Percentiles rank a stretch among this genome's conserved stretches.
These are phyloP conservation scores for Amaranthus palmeri DNA, from an alignment of 148 eudicot genomes.

Conservation along the genomic window DNA sequence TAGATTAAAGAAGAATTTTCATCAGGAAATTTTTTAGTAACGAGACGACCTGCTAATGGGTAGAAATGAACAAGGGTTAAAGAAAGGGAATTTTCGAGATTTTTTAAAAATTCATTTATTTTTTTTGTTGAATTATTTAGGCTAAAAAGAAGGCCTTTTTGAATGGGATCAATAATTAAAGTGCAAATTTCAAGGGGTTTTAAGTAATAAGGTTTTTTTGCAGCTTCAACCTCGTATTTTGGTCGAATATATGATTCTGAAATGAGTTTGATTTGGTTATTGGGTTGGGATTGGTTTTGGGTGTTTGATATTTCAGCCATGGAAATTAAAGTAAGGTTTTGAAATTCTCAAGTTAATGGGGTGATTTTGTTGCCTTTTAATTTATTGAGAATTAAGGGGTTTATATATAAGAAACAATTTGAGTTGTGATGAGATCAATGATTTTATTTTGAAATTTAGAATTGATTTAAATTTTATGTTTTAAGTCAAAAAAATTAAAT, in stretches of 20 bases:
- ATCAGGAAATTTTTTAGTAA: neutral
- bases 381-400: too few relatives aligned
- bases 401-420: too few relatives aligned
- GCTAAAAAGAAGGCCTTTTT: slow-evolving; percentile 21
- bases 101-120: neutral
- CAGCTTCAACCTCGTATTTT: slow-evolving; percentile 7
- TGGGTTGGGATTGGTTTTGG: too few relatives aligned
- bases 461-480: too few relatives aligned
- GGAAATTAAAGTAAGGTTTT: too few relatives aligned
- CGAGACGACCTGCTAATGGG: slow-evolving; percentile 5
- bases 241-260: slow-evolving; percentile 18
- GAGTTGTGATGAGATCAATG: too few relatives aligned
- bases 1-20: slow-evolving; percentile 7
- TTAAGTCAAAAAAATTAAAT: too few relatives aligned
- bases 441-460: too few relatives aligned
- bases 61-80: neutral
- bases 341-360: too few relatives aligned
- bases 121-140: neutral
- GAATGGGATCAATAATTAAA: slow-evolving; percentile 10
- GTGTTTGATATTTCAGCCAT: too few relatives aligned
- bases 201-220: slow-evolving; percentile 17
- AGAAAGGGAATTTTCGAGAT: slow-evolving; percentile 4
- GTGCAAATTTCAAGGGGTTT: neutral
- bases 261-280: slow-evolving; percentile 6
- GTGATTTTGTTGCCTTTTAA: too few relatives aligned